These are phyloP conservation scores for Ambrosiella beaveri DNA, from an alignment of 2,329 filamentous ascomycete genomes.

Conservation along the genomic window DNA sequence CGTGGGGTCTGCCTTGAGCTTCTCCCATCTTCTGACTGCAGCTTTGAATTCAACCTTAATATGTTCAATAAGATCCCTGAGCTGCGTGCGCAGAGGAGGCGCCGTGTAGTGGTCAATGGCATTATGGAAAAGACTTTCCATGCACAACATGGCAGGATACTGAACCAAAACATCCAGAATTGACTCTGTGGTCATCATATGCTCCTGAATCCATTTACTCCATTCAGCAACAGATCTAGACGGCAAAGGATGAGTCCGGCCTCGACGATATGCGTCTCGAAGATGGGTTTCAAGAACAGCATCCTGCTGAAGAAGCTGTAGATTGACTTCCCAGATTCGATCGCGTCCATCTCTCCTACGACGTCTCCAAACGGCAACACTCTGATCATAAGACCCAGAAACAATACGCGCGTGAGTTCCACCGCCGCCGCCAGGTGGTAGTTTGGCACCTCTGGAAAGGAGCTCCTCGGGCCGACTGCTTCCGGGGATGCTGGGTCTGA, in stretches of 20 bases:
- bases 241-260: not conserved
- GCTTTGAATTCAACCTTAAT: too few species aligned
- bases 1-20: too few species aligned
- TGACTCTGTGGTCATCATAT: too few species aligned
- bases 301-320: slow-evolving; percentile 59
- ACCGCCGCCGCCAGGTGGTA: slow-evolving; percentile 81
- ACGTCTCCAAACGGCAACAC: slow-evolving; percentile 85
- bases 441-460: slow-evolving; percentile 62
- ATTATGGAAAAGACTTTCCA: too few species aligned
- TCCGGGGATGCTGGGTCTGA: slow-evolving; percentile 44
- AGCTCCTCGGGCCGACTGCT: slow-evolving; percentile 61
- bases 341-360: slow-evolving; percentile 39
- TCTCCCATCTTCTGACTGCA: too few species aligned
- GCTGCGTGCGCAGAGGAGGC: too few species aligned
- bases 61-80: too few species aligned
- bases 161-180: too few species aligned
- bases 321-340: slow-evolving; percentile 66
- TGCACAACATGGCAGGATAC: too few species aligned
- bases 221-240: not conserved
- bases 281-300: slow-evolving; percentile 34
- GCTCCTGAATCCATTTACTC: not conserved
- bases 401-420: slow-evolving; percentile 87
- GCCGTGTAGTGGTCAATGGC: too few species aligned
- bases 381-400: slow-evolving; percentile 91
- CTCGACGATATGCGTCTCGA: not conserved